Conservation (phyloP, 805 yeast species). For the Candida parachauliodes region DNA sequence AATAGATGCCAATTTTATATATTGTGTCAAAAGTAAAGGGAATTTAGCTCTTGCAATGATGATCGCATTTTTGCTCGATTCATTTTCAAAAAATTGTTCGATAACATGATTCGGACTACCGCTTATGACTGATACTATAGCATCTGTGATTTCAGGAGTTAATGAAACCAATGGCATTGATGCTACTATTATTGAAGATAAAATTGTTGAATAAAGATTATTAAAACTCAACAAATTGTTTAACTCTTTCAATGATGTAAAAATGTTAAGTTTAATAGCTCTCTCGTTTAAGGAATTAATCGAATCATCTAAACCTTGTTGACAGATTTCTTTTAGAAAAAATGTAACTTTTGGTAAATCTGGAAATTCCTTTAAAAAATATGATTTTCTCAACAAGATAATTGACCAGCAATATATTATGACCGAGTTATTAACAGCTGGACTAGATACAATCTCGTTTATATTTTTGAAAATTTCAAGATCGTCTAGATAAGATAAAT, state of each 20-base stretch:
- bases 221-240: conserved; percentile 47
- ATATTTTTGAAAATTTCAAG: conserved; percentile 31
- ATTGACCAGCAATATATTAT: conserved; percentile 67
- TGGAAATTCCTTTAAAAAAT: conserved; percentile 39
- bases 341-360: conserved; percentile 7
- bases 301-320: conserved; percentile 14
- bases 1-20: conserved; percentile 55
- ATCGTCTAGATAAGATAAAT: conserved; percentile 41
- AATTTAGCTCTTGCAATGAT: conserved; percentile 67
- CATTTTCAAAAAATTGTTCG: conserved; percentile 43
- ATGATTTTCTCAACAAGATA: conserved; percentile 49
- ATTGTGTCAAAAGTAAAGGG: conserved; percentile 62
- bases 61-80: conserved; percentile 41
- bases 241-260: conserved; percentile 39
- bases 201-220: conserved; percentile 46
- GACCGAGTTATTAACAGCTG: conserved; percentile 42
- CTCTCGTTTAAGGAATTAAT: conserved; percentile 36
- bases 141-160: conserved; percentile 41
- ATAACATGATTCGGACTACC: conserved; percentile 44
- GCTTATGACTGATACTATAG: conserved; percentile 40
- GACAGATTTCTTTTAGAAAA: conserved; percentile 10
- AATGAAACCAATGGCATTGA: conserved; percentile 49
- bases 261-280: conserved; percentile 42
- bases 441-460: conserved; percentile 33
- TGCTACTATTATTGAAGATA: conserved; percentile 42